Evolutionary conservation across 2,329 filamentous ascomycete species (phyloP).

Genomic region (Apiospora pterosperma): DNA sequence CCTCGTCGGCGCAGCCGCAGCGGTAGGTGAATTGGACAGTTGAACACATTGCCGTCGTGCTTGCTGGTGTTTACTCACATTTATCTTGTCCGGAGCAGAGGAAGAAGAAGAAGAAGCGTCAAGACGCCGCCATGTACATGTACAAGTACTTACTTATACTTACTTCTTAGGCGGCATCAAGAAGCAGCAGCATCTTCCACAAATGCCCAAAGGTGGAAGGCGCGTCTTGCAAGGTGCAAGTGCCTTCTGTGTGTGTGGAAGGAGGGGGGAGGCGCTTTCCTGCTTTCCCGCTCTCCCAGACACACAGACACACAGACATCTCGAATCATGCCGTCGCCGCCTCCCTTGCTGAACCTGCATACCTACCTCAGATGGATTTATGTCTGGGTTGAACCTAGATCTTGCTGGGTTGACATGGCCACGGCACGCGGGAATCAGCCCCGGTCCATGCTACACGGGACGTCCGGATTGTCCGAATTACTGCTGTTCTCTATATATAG

Average conservation of each 20-base stretch:
- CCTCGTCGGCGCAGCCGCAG: slow-evolving; percentile 12
- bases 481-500: too few relatives aligned
- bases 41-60: not conserved
- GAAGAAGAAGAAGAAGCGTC: not conserved
- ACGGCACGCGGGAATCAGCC: too few relatives aligned
- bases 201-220: not conserved
- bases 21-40: slow-evolving; percentile 15
- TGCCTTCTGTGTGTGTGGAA: not conserved
- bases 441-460: too few relatives aligned
- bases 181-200: not conserved
- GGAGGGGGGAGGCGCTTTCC: not conserved
- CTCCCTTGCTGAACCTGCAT: not conserved
- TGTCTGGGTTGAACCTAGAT: too few relatives aligned
- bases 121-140: not conserved
- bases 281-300: not conserved
- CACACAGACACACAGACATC: not conserved
- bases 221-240: not conserved
- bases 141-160: too few relatives aligned
- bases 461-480: too few relatives aligned
- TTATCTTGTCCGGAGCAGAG: too few relatives aligned
- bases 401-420: too few relatives aligned
- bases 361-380: too few relatives aligned
- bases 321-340: not conserved
- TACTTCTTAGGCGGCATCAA: too few relatives aligned
- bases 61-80: not conserved